phyloP scores from a whole-genome alignment of 352 stramenopile genomes.

The Plasmopara viticola region DNA sequence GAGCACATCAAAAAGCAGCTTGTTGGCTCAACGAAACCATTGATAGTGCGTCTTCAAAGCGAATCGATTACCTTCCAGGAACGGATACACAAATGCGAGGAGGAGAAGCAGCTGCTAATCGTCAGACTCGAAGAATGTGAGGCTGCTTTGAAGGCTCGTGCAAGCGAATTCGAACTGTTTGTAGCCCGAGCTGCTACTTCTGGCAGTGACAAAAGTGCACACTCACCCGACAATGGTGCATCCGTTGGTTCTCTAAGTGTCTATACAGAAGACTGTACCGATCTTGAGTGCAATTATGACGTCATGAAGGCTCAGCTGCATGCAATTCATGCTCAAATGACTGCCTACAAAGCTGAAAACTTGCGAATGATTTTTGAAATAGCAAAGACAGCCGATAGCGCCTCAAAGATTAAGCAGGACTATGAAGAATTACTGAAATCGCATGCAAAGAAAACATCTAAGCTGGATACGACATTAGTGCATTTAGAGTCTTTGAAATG shows the following conservation, averaged over 20 bases:
- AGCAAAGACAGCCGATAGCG: constrained; percentile 55
- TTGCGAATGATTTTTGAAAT: constrained; percentile 72
- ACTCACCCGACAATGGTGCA: constrained; percentile 10
- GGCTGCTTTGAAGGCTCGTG: constrained; percentile 16
- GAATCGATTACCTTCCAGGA: constrained; percentile 14
- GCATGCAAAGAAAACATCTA: constrained; percentile 27
- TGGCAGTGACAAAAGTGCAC: constrained; percentile 11
- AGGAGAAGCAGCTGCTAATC: constrained; percentile 18
- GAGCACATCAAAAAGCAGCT: constrained; percentile 19
- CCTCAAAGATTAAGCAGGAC: constrained; percentile 55
- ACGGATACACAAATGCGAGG: constrained; percentile 20
- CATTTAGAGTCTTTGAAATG: constrained; percentile 26
- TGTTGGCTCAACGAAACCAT: constrained; percentile 4
- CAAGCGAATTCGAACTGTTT: constrained; percentile 17
- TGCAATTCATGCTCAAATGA: constrained; percentile 40
- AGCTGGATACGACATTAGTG: constrained; percentile 25
- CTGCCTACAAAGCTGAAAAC: constrained; percentile 63
- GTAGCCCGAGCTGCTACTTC: constrained; percentile 8
- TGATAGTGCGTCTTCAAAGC: constrained; percentile 8
- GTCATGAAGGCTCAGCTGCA: constrained; percentile 28
- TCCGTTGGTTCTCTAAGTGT: constrained; percentile 3
- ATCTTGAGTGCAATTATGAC: constrained; percentile 25
- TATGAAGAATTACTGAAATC: constrained; percentile 35
- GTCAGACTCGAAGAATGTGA: constrained; percentile 27
- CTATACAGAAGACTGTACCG: constrained; percentile 13